A percentile compares a stretch with the other conserved stretches of the same genome.
These are phyloP conservation scores for Ascochyta rabiei DNA, from an alignment of 2,329 filamentous ascomycete genomes.

Conservation along the genomic window DNA sequence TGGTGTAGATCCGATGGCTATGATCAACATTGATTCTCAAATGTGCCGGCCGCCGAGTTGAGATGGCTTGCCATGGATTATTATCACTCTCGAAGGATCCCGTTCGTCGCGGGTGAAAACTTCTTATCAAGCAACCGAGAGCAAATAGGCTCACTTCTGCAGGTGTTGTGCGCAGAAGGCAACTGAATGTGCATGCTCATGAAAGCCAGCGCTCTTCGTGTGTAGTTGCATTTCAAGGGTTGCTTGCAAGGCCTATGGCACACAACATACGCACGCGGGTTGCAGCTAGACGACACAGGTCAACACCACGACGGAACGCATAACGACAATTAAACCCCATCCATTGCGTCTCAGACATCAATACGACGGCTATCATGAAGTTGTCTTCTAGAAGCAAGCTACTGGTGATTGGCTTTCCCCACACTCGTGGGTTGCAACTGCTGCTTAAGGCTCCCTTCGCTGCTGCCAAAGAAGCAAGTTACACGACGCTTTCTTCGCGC, in stretches of 20 bases:
- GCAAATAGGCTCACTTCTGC: too few species aligned
- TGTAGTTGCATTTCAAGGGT: slow-evolving; percentile 14
- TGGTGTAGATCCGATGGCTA: slow-evolving; percentile 23
- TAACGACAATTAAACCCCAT: slow-evolving; percentile 1
- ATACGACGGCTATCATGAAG: slow-evolving; percentile 7
- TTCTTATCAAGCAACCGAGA: not conserved
- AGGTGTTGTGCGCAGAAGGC: too few species aligned
- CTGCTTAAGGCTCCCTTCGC: slow-evolving; percentile 1
- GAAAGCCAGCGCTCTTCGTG: slow-evolving; percentile 3
- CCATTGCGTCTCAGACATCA: slow-evolving; percentile 3
- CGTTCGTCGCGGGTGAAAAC: slow-evolving; percentile 6
- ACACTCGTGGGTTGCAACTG: not conserved
- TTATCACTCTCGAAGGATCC: not conserved
- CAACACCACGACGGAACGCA: slow-evolving; percentile 14
- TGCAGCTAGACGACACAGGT: slow-evolving; percentile 2
- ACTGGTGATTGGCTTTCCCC: not conserved
- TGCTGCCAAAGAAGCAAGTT: slow-evolving; percentile 11
- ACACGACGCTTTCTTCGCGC: slow-evolving; percentile 12
- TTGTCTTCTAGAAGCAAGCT: not conserved
- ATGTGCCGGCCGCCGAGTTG: slow-evolving; percentile 1
- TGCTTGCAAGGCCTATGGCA: slow-evolving; percentile 11
- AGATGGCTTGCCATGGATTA: slow-evolving; percentile 4
- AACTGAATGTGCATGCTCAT: too few species aligned
- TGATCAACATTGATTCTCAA: slow-evolving; percentile 18
- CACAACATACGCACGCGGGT: slow-evolving; percentile 6